Percentiles rank a stretch among this genome's conserved stretches.
phyloP scores from a whole-genome alignment of 73 alveolate species.

The Durusdinium trenchii region DNA sequence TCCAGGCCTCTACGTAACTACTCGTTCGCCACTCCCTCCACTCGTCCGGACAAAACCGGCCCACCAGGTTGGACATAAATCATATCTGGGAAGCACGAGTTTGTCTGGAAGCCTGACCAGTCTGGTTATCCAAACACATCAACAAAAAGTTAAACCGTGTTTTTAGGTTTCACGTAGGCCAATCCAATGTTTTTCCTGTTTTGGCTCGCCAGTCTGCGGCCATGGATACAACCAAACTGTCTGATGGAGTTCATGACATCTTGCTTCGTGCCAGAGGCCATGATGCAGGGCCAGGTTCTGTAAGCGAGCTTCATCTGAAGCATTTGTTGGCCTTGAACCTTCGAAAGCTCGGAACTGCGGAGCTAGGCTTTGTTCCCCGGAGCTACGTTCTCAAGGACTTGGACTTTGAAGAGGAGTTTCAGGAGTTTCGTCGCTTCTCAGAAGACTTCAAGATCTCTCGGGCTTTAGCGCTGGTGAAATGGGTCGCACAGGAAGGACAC shows the following conservation, averaged over 20 bases:
- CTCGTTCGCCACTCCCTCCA: too few relatives aligned
- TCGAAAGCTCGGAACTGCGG: slow-evolving; percentile 47
- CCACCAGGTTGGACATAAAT: too few relatives aligned
- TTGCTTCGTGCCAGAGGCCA: slow-evolving; percentile 50
- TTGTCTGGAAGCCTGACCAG: too few relatives aligned
- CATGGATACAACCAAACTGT: neutral
- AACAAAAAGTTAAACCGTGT: too few relatives aligned
- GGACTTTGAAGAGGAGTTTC: neutral
- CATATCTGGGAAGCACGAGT: too few relatives aligned
- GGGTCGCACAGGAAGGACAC: neutral
- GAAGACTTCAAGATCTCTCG: slow-evolving; percentile 54
- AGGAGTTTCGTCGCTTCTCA: slow-evolving; percentile 12
- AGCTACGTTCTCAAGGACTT: slow-evolving; percentile 30
- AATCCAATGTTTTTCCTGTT: too few relatives aligned
- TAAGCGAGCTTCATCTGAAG: slow-evolving; percentile 64
- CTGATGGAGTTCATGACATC: neutral
- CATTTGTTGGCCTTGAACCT: slow-evolving; percentile 82
- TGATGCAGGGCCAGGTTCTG: slow-evolving; percentile 89
- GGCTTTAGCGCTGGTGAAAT: slow-evolving; percentile 52
- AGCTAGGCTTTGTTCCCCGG: slow-evolving; percentile 42
- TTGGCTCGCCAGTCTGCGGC: too few relatives aligned
- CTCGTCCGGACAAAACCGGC: too few relatives aligned
- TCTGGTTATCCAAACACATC: too few relatives aligned
- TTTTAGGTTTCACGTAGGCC: too few relatives aligned
- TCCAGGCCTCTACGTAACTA: too few relatives aligned